Percentiles rank a stretch among this genome's conserved stretches.
phyloP scores from a whole-genome alignment of 805 yeast genomes.

The Yamadazyma takamatsuzukensis region DNA sequence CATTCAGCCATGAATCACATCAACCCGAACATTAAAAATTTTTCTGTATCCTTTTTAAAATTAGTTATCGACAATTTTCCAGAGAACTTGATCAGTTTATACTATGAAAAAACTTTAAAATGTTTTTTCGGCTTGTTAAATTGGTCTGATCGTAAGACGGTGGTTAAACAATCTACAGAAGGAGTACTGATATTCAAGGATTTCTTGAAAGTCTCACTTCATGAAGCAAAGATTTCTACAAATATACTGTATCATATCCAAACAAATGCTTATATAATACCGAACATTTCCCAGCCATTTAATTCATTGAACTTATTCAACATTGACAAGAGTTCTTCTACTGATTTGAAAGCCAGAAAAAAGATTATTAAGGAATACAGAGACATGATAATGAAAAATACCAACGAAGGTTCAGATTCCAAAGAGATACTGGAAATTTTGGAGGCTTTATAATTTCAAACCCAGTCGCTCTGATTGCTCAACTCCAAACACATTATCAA shows the following conservation, averaged over 20 bases:
- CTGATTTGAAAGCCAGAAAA: conserved; percentile 12
- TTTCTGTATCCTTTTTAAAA: conserved; percentile 65
- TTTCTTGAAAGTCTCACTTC: conserved; percentile 44
- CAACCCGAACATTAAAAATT: conserved; percentile 67
- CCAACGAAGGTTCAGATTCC: background rate
- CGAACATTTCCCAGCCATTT: conserved; percentile 59
- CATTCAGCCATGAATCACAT: conserved; percentile 95
- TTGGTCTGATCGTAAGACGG: conserved; percentile 56
- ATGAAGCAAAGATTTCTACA: conserved; percentile 11
- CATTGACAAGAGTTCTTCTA: conserved; percentile 22
- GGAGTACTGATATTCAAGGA: conserved; percentile 39
- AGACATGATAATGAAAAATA: conserved; percentile 5
- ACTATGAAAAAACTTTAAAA: conserved; percentile 67
- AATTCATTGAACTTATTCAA: conserved; percentile 59
- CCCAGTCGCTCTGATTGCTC: no score
- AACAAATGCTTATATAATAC: conserved; percentile 50
- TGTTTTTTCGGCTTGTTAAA: conserved; percentile 68
- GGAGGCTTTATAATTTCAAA: background rate
- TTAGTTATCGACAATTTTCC: conserved; percentile 55
- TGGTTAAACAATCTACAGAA: conserved; percentile 35
- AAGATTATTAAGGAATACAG: conserved; percentile 11
- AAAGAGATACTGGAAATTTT: background rate
- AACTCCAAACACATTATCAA: no score
- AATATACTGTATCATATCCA: conserved; percentile 39
- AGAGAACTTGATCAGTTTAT: conserved; percentile 53